Base-by-base conservation (phyloP, 495 filamentous ascomycete species). In the Podospora bellae-mahoneyi region DNA sequence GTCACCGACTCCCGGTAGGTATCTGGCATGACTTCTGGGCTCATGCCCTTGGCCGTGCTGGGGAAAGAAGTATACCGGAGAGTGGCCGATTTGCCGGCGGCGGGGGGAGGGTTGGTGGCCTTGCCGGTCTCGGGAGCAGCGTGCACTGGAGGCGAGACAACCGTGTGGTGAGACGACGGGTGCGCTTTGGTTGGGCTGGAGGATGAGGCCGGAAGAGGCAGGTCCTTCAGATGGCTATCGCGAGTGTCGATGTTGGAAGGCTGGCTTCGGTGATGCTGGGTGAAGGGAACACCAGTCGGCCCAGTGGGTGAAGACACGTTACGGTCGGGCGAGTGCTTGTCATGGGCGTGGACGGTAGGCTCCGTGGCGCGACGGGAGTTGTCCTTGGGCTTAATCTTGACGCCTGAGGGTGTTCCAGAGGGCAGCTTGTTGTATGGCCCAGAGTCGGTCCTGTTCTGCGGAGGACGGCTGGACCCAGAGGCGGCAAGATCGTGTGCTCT, bases 231-330 rank as follows among this genome's bases (percentile, higher is more conserved):
- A 13, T 60, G 30, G 4, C n/a, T 19, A n/a, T 65, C 27, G 16
- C 64, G 26, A 27, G 44, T 27, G 62, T 20, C 18, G 9, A 32
- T 34, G 5, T 63, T 19, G 48, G 54, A 27, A 15, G 32, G 34
- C 13, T 48, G 65, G 39, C 15, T 56, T 18, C 58, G 30, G 59
- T 62, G 5, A 34, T 65, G 30, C 72, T 55, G 60, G 74, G 19
- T 73, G n/a, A 77, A 63, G 4, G 72, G 76, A 3, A 76, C 77
- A 4, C 74, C 70, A 1, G 71, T 78, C 16, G 76, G 75, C 0
- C 77, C 55, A 73, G 53, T 10, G 1, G 78, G 20, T 2, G 78
- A 70, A 1, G 73, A 71, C 44, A 76, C 75, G 66, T 78, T 75
- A 27, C 74, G 68, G 1, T 69, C 74, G 32, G 71, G 67, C 19